Evolutionary conservation across 441 rosid genomes (phyloP).

Genomic region (Bocquillonia castaneifolia): DNA sequence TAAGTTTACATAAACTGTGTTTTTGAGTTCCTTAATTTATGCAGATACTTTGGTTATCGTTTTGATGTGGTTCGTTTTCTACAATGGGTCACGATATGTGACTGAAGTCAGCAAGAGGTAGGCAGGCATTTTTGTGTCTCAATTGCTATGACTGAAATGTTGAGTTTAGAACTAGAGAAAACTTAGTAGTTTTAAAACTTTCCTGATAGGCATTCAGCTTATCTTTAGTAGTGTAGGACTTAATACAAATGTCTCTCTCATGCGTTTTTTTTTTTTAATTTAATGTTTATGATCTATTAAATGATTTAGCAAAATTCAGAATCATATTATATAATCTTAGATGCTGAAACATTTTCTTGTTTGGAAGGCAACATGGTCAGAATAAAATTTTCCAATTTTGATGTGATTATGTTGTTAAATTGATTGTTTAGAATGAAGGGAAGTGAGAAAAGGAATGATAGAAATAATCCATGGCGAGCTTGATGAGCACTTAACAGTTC

Average conservation of each 20-base stretch:
- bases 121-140: neutral
- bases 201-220: neutral
- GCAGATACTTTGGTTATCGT: conserved; percentile 74
- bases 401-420: neutral
- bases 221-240: neutral
- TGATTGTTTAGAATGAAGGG: neutral
- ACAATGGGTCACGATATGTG: conserved; percentile 64
- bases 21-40: conserved; percentile 41
- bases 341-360: neutral
- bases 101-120: conserved; percentile 70
- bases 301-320: neutral
- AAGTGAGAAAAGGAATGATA: neutral
- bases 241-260: neutral
- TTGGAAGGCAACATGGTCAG: neutral
- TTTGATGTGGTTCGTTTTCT: conserved; percentile 79
- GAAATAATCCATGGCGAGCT: neutral
- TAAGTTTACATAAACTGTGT: neutral
- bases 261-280: neutral
- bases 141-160: neutral
- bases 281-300: neutral
- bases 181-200: neutral
- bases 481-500: neutral
- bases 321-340: neutral
- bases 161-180: neutral
- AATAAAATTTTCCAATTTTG: neutral